Percentiles rank a stretch among this genome's conserved stretches.
Evolutionary conservation across 768 basidiomycete genomes (phyloP).

Genomic region (Suillus plorans): DNA sequence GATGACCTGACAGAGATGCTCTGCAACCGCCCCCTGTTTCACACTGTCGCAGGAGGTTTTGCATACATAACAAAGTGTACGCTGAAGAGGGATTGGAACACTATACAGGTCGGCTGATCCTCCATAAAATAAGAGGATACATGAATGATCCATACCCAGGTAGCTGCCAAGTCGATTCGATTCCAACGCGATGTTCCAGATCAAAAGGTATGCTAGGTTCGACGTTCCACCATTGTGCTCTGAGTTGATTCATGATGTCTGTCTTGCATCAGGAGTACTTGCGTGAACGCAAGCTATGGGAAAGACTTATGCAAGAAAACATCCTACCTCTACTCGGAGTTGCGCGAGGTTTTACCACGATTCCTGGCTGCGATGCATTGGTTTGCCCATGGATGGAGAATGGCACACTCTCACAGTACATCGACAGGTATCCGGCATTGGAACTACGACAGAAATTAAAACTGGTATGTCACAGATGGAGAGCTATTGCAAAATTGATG

Average conservation of each 20-base stretch:
- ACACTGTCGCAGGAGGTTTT: slow-evolving; percentile 7
- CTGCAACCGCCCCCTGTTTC: not conserved
- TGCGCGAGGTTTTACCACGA: slow-evolving; percentile 22
- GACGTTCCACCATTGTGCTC: not conserved
- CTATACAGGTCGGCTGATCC: not conserved
- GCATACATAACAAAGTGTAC: slow-evolving; percentile 26
- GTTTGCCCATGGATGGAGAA: slow-evolving; percentile 34
- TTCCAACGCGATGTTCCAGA: not conserved
- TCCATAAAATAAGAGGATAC: not conserved
- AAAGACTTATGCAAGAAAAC: slow-evolving; percentile 22
- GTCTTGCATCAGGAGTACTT: slow-evolving; percentile 14
- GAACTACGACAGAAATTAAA: not conserved
- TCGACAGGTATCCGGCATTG: slow-evolving; percentile 4
- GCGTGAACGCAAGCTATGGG: slow-evolving; percentile 24
- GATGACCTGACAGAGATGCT: not conserved
- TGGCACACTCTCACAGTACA: slow-evolving; percentile 25
- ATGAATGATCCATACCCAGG: not conserved
- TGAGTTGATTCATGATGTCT: not conserved
- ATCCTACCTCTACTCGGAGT: slow-evolving; percentile 32
- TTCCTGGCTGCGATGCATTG: slow-evolving; percentile 16
- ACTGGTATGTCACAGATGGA: not conserved
- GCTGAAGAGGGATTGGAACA: not conserved
- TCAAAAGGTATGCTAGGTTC: not conserved
- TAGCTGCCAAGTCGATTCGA: not conserved
- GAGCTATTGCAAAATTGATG: not conserved